Conservation (phyloP, 2,329 filamentous ascomycete genomes). For the Macroventuria anomochaeta region DNA sequence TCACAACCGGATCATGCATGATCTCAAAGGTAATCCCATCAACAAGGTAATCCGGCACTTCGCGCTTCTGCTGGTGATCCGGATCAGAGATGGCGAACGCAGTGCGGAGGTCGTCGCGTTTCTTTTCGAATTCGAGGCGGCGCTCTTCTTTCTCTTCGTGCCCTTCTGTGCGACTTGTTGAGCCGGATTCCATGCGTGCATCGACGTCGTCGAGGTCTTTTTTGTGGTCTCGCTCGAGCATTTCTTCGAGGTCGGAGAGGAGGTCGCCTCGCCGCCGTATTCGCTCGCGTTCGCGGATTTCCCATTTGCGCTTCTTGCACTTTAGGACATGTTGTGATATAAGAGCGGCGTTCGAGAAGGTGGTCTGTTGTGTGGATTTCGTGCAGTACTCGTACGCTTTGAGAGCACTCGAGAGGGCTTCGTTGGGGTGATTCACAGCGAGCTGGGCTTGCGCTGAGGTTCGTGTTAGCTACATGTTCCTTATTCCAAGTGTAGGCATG, state of each 20-base stretch:
- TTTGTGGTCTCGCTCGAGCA: constrained; percentile 45
- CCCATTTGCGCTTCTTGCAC: constrained; percentile 88
- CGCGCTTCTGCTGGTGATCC: constrained; percentile 51
- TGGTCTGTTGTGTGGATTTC: constrained; percentile 60
- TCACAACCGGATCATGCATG: constrained; percentile 74
- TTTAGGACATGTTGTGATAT: constrained; percentile 76
- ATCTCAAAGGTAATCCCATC: constrained; percentile 78
- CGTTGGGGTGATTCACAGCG: constrained; percentile 72
- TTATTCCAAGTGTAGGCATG: neutral
- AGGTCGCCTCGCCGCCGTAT: constrained; percentile 63
- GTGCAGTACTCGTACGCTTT: constrained; percentile 76
- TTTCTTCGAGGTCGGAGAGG: constrained; percentile 64
- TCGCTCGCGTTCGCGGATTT: constrained; percentile 70
- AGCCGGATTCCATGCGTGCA: constrained; percentile 41
- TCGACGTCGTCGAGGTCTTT: constrained; percentile 49
- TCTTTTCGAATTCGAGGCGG: constrained; percentile 46
- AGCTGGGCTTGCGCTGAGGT: constrained; percentile 75
- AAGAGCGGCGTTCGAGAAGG: constrained; percentile 66
- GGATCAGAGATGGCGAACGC: constrained; percentile 58
- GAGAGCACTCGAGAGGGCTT: constrained; percentile 73
- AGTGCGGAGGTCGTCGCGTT: constrained; percentile 53
- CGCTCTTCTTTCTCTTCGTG: constrained; percentile 59
- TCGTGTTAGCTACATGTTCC: constrained; percentile 19
- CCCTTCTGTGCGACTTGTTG: constrained; percentile 54
- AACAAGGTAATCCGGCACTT: constrained; percentile 77